Percentiles rank a stretch among this genome's conserved stretches.
Conservation (phyloP, 805 yeast species). For the Scheffersomyces coipomensis region DNA sequence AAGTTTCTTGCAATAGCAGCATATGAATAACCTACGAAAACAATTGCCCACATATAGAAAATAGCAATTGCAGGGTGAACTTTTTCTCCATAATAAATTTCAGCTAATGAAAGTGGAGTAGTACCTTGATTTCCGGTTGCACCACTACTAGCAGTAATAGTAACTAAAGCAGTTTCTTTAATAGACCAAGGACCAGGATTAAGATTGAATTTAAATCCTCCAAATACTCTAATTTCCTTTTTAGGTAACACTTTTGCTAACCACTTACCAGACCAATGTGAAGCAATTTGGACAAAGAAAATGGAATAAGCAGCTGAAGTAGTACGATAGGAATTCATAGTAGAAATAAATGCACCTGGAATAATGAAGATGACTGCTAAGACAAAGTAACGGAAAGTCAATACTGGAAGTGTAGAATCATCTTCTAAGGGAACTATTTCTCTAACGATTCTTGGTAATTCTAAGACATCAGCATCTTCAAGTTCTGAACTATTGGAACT, state of each 20-base stretch:
- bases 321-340: slow-evolving; percentile 35
- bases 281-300: slow-evolving; percentile 45
- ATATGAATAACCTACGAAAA: slow-evolving; percentile 47
- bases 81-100: slow-evolving; percentile 34
- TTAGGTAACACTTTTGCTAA: slow-evolving; percentile 39
- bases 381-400: slow-evolving; percentile 29
- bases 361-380: slow-evolving; percentile 26
- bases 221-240: slow-evolving; percentile 14
- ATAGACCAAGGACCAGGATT: slow-evolving; percentile 55
- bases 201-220: slow-evolving; percentile 24
- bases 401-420: slow-evolving; percentile 29
- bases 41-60: slow-evolving; percentile 46
- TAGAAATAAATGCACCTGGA: slow-evolving; percentile 38
- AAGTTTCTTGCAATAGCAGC: slow-evolving; percentile 46
- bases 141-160: slow-evolving; percentile 46
- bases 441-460: slow-evolving; percentile 22
- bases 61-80: slow-evolving; percentile 34
- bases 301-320: slow-evolving; percentile 47
- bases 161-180: slow-evolving; percentile 47
- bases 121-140: slow-evolving; percentile 50
- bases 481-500: neutral
- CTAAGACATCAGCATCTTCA: slow-evolving; percentile 15
- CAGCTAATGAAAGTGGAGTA: slow-evolving; percentile 41
- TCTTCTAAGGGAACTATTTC: slow-evolving; percentile 32
- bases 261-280: slow-evolving; percentile 44